Base-by-base conservation (phyloP, 2,329 filamentous ascomycete genomes). In the Botryotinia globosa region DNA sequence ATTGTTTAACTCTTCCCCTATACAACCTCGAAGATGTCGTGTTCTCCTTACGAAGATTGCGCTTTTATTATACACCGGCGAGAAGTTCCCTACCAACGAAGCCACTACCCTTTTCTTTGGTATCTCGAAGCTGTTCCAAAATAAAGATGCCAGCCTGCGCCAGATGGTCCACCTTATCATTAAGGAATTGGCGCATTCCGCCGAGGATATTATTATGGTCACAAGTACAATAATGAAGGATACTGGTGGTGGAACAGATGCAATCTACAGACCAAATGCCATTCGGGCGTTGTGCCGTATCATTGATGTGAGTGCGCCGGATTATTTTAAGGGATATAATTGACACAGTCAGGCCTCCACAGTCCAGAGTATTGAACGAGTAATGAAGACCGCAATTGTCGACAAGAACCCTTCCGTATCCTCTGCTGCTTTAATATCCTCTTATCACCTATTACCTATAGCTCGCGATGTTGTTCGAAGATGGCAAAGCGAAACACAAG, bases 201-300 rank as follows among this genome's bases (percentile, higher is more conserved):
- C 96, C 73, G 94, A 98, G 85, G 96, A 99, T 87, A 97, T 98
- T 76, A 99, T 99, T 82, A 98, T 99, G 96, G 96, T 98, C 75
- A 99, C 96, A 29, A 97, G 94, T 84, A 98, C 95, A 78, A 98
- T 99, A 79, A 99, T 98, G 96, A 99, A 99, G 87, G 96, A 99
- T 83, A 98, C 95, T 18, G 94, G 94, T 69, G 94, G 97, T 76
- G 93, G 94, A 80, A 98, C 94, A 80, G 96, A 98, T 81, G 92
- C 94, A 70, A 90, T 98, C 72, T 98, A 94, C 85, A 89, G 96
- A 80, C 94, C 96, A 69, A 99, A 99, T 85, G 95, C 96, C 75
- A 98, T 98, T 81, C 89, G 96, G 79, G 94, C 95, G 56, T 87
- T 98, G 77, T 98, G 95, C 85, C 92, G 96, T 77, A 97, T 99